Base-by-base conservation (phyloP, 768 basidiomycete species). In the Mycena polygramma region DNA sequence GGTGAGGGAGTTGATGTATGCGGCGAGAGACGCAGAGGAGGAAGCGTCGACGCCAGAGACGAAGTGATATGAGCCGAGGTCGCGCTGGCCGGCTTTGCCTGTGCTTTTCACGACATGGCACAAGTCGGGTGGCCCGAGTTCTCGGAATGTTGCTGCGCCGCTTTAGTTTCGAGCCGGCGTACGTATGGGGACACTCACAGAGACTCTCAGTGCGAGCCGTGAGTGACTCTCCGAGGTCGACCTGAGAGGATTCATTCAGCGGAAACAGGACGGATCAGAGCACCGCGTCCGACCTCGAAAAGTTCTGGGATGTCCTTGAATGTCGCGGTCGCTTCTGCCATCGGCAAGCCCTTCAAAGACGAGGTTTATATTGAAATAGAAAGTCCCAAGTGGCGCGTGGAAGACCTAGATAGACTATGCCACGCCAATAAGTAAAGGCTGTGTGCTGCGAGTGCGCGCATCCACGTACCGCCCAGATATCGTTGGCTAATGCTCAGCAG, bases 1-100 rank as follows among this genome's bases (percentile, higher is more conserved):
- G 8, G 95, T 97, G n/a, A 99, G 86, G 26, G 96, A 98, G 83
- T 99, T 99, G 81, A 99, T 94, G 81, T 99, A 99, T 14, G 98
- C 97, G 7, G 98, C 98, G 36, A 99, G 87, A 0, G 96, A 97
- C 5, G 98, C 98, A 22, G 97, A 98, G 8, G 97, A 98, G 20
- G 96, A 98, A 1, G 97, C 96, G 80, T 99, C 98, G 61, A 99
- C 95, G n/a, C 98, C 97, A 0, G 98, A 99, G 67, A 98, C 89
- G 75, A 95, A 98, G 82, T 99, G 98, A 79, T 98, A 99, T 43
- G 97, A 98, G 46, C 96, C 95, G 68, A 95, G 85, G 80, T 99
- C 97, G 78, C 94, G 93, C 73, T 92, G 90, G 1, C 93, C 95
- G 55, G 90, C 85, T 68, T 90, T 87, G 9, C 96, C 95, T 0